Conservation (phyloP, 495 filamentous ascomycete genomes). For the Aspergillus campestris region DNA sequence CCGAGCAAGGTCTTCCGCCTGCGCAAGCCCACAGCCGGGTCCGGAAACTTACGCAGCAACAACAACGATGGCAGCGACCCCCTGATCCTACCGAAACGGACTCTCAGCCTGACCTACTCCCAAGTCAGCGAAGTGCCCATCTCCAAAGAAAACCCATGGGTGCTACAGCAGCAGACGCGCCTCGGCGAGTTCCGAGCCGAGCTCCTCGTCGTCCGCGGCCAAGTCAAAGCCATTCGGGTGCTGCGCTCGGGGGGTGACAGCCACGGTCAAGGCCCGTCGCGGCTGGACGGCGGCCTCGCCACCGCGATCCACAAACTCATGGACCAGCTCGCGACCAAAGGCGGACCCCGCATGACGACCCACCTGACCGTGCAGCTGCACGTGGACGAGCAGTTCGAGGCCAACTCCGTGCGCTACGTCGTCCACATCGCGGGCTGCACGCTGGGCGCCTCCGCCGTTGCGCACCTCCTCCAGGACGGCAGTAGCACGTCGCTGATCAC, state of each 20-base stretch:
- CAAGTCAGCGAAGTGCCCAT: slow-evolving; percentile 49
- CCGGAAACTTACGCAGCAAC: no score
- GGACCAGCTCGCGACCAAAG: slow-evolving; percentile 40
- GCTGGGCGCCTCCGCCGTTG: slow-evolving; percentile 23
- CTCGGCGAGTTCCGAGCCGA: slow-evolving; percentile 65
- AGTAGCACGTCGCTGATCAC: slow-evolving; percentile 11
- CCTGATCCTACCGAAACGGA: slow-evolving; percentile 48
- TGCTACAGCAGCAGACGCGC: slow-evolving; percentile 58
- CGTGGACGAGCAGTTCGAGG: slow-evolving; percentile 40
- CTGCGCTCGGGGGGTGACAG: slow-evolving; percentile 33
- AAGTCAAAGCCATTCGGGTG: slow-evolving; percentile 54
- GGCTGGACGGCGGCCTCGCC: slow-evolving; percentile 41
- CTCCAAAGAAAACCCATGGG: slow-evolving; percentile 48
- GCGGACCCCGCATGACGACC: slow-evolving; percentile 48
- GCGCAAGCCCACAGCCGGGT: slow-evolving; percentile 43
- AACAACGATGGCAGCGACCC: slow-evolving; percentile 36
- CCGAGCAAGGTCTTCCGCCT: slow-evolving; percentile 50
- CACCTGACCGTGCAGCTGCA: slow-evolving; percentile 63
- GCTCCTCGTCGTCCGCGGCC: slow-evolving; percentile 49
- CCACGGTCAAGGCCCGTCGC: slow-evolving; percentile 48
- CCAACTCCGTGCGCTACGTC: slow-evolving; percentile 29
- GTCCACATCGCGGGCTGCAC: slow-evolving; percentile 32
- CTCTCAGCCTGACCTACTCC: slow-evolving; percentile 42
- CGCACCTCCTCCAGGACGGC: slow-evolving; percentile 18
- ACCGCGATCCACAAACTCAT: slow-evolving; percentile 55